Conservation (phyloP, 148 eudicot genomes). For the Arctostaphylos glauca region DNA sequence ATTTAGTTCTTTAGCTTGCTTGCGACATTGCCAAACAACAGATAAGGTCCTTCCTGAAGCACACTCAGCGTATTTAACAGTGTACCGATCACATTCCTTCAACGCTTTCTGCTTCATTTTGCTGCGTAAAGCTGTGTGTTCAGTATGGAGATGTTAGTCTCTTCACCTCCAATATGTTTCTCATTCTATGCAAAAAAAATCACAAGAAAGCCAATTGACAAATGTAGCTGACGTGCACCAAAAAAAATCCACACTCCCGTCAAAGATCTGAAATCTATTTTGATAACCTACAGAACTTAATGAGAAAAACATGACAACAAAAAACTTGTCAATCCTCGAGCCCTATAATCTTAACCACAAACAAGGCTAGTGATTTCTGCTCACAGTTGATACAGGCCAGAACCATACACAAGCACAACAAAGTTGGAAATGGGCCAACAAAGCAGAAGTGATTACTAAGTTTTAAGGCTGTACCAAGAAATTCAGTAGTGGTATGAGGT, state of each 20-base stretch:
- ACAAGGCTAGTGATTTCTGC: background rate
- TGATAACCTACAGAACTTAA: background rate
- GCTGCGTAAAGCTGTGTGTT: constrained; percentile 84
- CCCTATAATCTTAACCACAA: background rate
- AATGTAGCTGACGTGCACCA: background rate
- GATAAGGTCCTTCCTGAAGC: constrained; percentile 84
- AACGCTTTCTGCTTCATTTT: constrained; percentile 96
- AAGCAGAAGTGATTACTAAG: background rate
- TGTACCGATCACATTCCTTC: constrained; percentile 65
- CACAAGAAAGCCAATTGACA: background rate
- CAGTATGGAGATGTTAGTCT: constrained; percentile 10
- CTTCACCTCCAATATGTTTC: background rate
- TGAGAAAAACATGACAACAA: background rate
- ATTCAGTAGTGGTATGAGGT: background rate
- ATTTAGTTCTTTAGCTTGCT: constrained; percentile 82
- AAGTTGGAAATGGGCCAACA: constrained; percentile 6
- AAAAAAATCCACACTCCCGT: background rate
- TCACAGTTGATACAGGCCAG: background rate
- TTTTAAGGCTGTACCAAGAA: background rate
- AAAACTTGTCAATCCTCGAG: background rate
- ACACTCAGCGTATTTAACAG: constrained; percentile 83
- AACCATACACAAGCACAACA: background rate
- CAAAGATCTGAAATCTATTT: constrained; percentile 4
- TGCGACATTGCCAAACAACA: constrained; percentile 84
- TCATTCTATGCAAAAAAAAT: background rate